These are phyloP conservation scores for Malbranchea zuffiana DNA, from an alignment of 2,329 filamentous ascomycete genomes.

Conservation along the genomic window DNA sequence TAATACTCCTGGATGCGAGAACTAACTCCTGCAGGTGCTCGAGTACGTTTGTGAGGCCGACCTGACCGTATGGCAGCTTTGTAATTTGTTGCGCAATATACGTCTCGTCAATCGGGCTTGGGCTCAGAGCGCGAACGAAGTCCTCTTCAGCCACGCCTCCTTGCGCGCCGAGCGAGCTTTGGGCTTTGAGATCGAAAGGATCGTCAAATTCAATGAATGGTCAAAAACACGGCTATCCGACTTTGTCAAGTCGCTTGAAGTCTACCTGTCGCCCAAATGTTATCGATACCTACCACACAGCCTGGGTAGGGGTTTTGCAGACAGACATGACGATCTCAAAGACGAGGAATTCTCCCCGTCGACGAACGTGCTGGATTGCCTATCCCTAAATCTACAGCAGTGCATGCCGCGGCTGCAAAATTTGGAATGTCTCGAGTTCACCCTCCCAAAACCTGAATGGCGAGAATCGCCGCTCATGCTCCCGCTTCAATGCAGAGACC, in stretches of 20 bases:
- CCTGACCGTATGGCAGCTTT: neutral
- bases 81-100: neutral
- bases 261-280: neutral
- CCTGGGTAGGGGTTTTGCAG: neutral
- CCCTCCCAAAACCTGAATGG: neutral
- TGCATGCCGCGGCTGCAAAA: neutral
- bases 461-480: neutral
- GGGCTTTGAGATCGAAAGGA: neutral
- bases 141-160: neutral
- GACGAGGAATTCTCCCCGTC: neutral
- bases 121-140: neutral
- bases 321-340: neutral
- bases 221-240: neutral
- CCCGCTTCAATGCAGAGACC: neutral
- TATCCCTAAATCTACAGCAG: neutral
- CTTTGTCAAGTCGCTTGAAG: neutral
- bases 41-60: neutral
- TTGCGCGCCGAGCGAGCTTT: neutral
- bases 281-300: neutral
- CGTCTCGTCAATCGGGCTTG: neutral
- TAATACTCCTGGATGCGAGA: too few relatives aligned
- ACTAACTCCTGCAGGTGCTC: too few relatives aligned
- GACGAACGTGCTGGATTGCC: neutral
- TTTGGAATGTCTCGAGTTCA: neutral
- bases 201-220: neutral